phyloP scores from a whole-genome alignment of 768 basidiomycete species.

The Lentinula guzmanii region DNA sequence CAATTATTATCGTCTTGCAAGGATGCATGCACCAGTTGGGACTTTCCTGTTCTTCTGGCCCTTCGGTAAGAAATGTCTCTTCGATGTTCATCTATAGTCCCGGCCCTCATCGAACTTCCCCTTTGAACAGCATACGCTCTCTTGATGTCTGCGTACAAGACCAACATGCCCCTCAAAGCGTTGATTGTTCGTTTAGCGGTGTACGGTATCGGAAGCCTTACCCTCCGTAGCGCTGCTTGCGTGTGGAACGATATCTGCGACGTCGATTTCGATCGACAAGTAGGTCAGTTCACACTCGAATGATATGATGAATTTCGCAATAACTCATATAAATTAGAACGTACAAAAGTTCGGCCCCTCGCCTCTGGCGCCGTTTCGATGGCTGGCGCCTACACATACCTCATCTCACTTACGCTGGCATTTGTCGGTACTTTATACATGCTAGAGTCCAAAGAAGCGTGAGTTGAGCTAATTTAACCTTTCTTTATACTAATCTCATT shows the following conservation, averaged over 20 bases:
- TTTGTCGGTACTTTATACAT: constrained; percentile 10
- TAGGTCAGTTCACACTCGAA: constrained; percentile 12
- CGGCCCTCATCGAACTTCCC: neutral
- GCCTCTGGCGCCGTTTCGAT: constrained; percentile 14
- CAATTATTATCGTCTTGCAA: neutral
- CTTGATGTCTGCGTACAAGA: constrained; percentile 13
- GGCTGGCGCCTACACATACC: constrained; percentile 11
- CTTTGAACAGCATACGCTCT: constrained; percentile 12
- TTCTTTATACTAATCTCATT: neutral
- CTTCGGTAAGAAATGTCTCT: constrained; percentile 6
- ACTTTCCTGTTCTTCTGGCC: constrained; percentile 17
- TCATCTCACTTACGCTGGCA: constrained; percentile 3
- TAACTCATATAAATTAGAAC: constrained; percentile 8
- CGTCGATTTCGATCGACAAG: constrained; percentile 18
- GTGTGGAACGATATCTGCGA: constrained; percentile 22
- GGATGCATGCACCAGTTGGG: constrained; percentile 11
- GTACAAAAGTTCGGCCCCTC: constrained; percentile 18
- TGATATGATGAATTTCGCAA: no score
- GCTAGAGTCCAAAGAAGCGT: neutral
- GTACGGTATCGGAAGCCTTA: constrained; percentile 10
- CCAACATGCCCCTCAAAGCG: constrained; percentile 5
- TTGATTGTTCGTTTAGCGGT: constrained; percentile 9
- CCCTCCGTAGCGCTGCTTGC: constrained; percentile 19
- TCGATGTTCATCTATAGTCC: neutral
- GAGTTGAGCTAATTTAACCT: neutral